phyloP scores from a whole-genome alignment of 352 stramenopile species.

The Phytophthora nicotianae region DNA sequence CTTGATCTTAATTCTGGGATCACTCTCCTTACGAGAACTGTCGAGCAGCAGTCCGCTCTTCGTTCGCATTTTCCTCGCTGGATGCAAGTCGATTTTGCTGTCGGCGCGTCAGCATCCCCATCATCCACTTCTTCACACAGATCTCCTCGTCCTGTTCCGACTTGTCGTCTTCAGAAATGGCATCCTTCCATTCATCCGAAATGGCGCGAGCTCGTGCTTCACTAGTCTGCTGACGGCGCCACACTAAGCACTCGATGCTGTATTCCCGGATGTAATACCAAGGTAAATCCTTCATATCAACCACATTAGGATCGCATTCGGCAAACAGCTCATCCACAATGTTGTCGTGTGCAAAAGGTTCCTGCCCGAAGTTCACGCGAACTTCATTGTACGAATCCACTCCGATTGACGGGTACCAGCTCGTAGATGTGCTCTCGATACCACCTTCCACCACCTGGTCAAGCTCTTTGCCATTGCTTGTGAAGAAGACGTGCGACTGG shows the following conservation, averaged over 20 bases:
- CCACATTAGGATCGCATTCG: conserved; percentile 40
- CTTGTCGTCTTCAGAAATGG: conserved; percentile 14
- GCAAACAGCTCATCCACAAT: conserved; percentile 63
- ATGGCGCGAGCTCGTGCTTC: conserved; percentile 11
- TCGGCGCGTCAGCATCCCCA: conserved; percentile 36
- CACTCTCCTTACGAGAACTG: conserved; percentile 7
- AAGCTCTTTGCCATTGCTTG: conserved; percentile 55
- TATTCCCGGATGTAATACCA: conserved; percentile 62
- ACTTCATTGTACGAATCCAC: conserved; percentile 81
- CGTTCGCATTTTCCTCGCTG: conserved; percentile 34
- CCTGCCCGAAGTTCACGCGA: conserved; percentile 84
- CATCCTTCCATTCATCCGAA: conserved; percentile 30
- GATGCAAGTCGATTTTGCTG: conserved; percentile 41
- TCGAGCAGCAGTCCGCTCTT: conserved; percentile 19
- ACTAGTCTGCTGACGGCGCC: conserved; percentile 27
- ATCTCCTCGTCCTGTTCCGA: conserved; percentile 8
- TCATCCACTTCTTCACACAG: conserved; percentile 37
- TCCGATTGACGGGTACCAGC: conserved; percentile 82
- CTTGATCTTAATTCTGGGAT: conserved; percentile 9
- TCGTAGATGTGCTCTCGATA: conserved; percentile 49
- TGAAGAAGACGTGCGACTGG: conserved; percentile 71
- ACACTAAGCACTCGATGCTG: conserved; percentile 35
- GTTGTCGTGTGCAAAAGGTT: conserved; percentile 59
- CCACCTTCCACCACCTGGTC: conserved; percentile 31
- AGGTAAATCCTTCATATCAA: conserved; percentile 34